Evolutionary conservation across 1,139 yeast genomes (phyloP), one percentile per base, ranked within the genome.

Genomic region (Pichia sp.): DNA sequence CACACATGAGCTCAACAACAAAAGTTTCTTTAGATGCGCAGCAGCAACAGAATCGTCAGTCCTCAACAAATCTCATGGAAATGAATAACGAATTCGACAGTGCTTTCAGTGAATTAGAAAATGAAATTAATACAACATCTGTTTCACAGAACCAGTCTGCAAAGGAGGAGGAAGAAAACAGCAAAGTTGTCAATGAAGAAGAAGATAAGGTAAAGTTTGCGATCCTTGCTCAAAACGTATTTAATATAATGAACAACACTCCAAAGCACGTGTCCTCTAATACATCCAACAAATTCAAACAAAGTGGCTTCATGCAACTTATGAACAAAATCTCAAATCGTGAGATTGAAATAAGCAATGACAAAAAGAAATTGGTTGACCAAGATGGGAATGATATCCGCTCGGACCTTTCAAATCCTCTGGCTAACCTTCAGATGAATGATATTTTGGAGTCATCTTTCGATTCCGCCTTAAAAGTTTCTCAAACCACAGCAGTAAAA

Each of bases 181-280:
- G 29, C 5, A 43, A 48, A 19, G 13, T 44, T 11, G 32, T 34
- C 2, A 42, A 23, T 3, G 52, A 50, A 8, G 61, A 62, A 47
- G 60, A 56, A 19, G 70, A 69, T 23, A 67, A 66, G 53, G 55
- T 60, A 2, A 61, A 64, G 50, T 67, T 69, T 60, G 72, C 72
- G 1, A 58, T 61, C 44, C 56, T 69, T 30, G 72, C 72, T 0
- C 59, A 59, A 44, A 62, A 67, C 5, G 70, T 70, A 1, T 68
- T 67, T 34, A 59, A 61, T 48, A 61, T 67, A 2, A 70, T 70
- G 72, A 57, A 64, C 15, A 62, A 66, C 45, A 60, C 67, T 1
- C 64, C 69, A n/a, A 49, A 56, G 11, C 55, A 59, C 15, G 56
- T 64, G 0, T 64, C 71, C 4, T 41, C 53, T 1, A 49, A 53